phyloP scores from a whole-genome alignment of 2,329 filamentous ascomycete genomes.

The Penicillium hordei region DNA sequence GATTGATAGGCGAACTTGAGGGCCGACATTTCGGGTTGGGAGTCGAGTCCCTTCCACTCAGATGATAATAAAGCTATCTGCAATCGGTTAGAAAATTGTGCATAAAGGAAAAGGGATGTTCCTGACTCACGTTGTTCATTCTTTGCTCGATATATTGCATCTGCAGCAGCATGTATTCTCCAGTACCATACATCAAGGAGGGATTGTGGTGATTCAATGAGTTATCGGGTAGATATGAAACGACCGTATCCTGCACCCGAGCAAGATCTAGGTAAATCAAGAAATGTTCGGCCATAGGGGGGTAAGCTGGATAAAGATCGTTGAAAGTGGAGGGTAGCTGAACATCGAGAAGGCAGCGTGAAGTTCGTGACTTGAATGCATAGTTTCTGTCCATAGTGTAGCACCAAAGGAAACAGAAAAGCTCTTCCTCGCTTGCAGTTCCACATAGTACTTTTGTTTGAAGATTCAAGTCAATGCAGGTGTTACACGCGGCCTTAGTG shows the following conservation, averaged over 20 bases:
- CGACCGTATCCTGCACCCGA: constrained; percentile 19
- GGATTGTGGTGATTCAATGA: neutral
- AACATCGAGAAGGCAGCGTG: constrained; percentile 8
- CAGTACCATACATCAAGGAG: neutral
- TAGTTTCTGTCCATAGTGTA: constrained; percentile 26
- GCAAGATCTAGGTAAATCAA: constrained; percentile 21
- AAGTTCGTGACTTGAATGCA: constrained; percentile 20
- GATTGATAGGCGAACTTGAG: constrained; percentile 25
- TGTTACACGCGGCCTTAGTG: constrained; percentile 21
- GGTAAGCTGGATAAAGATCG: constrained; percentile 1
- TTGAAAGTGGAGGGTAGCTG: neutral
- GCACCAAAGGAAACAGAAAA: constrained; percentile 26
- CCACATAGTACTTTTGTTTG: neutral
- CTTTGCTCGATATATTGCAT: constrained; percentile 16
- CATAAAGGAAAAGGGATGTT: neutral
- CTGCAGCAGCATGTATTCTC: constrained; percentile 7
- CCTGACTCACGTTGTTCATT: constrained; percentile 12
- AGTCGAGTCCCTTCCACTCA: constrained; percentile 22
- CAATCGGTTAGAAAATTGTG: neutral
- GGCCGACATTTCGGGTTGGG: constrained; percentile 19
- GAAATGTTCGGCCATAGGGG: constrained; percentile 13
- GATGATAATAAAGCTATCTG: constrained; percentile 16
- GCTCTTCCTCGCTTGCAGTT: constrained; percentile 16
- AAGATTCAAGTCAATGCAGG: constrained; percentile 20
- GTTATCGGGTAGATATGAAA: constrained; percentile 12